Evolutionary conservation across 352 stramenopile genomes (phyloP).

Genomic region (Phytopythium mirpurense): DNA sequence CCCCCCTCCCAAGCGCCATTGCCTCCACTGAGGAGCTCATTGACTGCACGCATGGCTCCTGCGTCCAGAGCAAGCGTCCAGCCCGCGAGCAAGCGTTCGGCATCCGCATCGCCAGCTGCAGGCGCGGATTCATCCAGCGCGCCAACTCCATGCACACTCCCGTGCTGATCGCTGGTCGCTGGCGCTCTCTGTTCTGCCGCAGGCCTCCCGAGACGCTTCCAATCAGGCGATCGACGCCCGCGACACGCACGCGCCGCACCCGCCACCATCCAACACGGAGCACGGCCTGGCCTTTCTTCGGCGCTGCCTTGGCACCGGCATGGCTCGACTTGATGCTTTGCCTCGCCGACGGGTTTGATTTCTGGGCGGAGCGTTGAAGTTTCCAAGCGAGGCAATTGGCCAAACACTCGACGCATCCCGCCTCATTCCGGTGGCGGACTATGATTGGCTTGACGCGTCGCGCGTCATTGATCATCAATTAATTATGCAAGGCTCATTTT

Average conservation of each 20-base stretch:
- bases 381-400: background rate
- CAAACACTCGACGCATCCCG: background rate
- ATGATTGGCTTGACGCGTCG: conserved; percentile 8
- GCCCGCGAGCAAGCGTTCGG: no score
- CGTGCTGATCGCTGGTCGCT: no score
- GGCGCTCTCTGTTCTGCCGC: no score
- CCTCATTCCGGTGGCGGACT: conserved; percentile 5
- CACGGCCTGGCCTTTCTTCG: background rate
- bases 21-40: background rate
- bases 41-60: background rate
- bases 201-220: no score
- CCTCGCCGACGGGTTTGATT: conserved; percentile 1
- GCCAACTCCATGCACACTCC: no score
- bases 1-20: background rate
- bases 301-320: conserved; percentile 1
- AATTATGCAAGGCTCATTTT: background rate
- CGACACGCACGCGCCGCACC: background rate
- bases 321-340: background rate
- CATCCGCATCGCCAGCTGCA: background rate
- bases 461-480: conserved; percentile 5
- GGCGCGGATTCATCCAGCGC: background rate
- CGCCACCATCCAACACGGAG: background rate
- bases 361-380: conserved; percentile 7
- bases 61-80: no score
- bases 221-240: background rate